Percentiles rank a stretch among this genome's conserved stretches.
Evolutionary conservation across 2,329 filamentous ascomycete genomes (phyloP).

Genomic region (Aspergillus caelatus): DNA sequence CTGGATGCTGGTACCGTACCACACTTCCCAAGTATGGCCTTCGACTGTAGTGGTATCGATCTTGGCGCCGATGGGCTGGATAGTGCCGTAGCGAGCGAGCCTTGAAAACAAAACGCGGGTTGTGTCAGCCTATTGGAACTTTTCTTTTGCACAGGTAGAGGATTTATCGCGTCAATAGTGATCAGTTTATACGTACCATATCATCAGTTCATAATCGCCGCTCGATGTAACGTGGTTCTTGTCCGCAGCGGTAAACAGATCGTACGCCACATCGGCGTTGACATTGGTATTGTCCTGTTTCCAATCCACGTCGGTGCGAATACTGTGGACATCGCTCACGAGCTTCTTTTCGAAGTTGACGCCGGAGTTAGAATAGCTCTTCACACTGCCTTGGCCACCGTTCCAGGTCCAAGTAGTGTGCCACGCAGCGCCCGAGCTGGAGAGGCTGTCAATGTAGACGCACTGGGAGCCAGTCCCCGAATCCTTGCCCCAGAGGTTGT

Average conservation of each 20-base stretch:
- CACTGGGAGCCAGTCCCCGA: slow-evolving; percentile 43
- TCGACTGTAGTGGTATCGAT: slow-evolving; percentile 55
- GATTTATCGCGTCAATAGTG: background rate
- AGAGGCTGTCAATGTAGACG: slow-evolving; percentile 39
- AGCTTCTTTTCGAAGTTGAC: background rate
- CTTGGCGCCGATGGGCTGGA: slow-evolving; percentile 57
- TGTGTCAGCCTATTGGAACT: background rate
- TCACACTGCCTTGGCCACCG: slow-evolving; percentile 41
- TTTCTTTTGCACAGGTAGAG: background rate
- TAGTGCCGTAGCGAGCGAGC: slow-evolving; percentile 54
- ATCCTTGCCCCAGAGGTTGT: slow-evolving; percentile 51
- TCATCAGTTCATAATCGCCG: slow-evolving; percentile 63
- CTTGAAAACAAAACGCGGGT: slow-evolving; percentile 4
- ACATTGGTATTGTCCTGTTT: slow-evolving; percentile 52
- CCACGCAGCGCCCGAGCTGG: slow-evolving; percentile 36
- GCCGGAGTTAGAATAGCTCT: slow-evolving; percentile 32
- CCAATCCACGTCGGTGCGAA: slow-evolving; percentile 48
- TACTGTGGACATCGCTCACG: slow-evolving; percentile 35
- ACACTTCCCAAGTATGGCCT: slow-evolving; percentile 58
- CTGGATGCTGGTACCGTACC: slow-evolving; percentile 57
- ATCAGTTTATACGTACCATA: slow-evolving; percentile 48
- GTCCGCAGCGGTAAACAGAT: slow-evolving; percentile 56
- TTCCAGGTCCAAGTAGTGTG: slow-evolving; percentile 47
- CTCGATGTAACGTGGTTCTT: slow-evolving; percentile 41
- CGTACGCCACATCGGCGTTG: slow-evolving; percentile 61